phyloP scores from a whole-genome alignment of 495 filamentous ascomycete genomes.

The Aspergillus sclerotiicarbonarius region DNA sequence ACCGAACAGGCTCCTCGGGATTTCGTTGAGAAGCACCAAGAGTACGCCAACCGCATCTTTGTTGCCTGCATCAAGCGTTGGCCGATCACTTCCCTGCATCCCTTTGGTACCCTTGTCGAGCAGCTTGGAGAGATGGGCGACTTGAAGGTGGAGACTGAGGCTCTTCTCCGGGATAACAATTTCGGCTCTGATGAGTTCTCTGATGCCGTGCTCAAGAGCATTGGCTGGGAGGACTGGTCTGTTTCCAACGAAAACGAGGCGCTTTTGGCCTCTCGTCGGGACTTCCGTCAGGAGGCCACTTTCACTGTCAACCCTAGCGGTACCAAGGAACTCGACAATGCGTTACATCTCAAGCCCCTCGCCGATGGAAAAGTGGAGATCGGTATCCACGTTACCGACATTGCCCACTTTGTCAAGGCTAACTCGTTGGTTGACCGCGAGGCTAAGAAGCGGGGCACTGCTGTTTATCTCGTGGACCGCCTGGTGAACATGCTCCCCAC shows the following conservation, averaged over 20 bases:
- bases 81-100: slow-evolving; percentile 99
- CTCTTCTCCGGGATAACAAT: slow-evolving; percentile 95
- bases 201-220: slow-evolving; percentile 89
- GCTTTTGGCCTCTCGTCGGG: slow-evolving; percentile 70
- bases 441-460: slow-evolving; percentile 96
- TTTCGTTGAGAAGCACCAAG: slow-evolving; percentile 97
- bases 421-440: slow-evolving; percentile 96
- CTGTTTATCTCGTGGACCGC: slow-evolving; percentile 88
- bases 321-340: slow-evolving; percentile 81
- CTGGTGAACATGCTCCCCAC: slow-evolving; percentile 88
- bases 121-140: slow-evolving; percentile 97
- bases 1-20: slow-evolving; percentile 97
- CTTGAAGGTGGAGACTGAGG: slow-evolving; percentile 94
- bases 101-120: slow-evolving; percentile 96
- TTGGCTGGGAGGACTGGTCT: slow-evolving; percentile 89
- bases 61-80: slow-evolving; percentile 99
- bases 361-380: slow-evolving; percentile 85
- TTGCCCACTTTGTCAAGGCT: slow-evolving; percentile 93
- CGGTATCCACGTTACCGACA: slow-evolving; percentile 92
- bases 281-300: slow-evolving; percentile 85
- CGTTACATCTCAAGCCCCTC: slow-evolving; percentile 82
- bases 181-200: slow-evolving; percentile 97
- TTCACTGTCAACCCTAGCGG: slow-evolving; percentile 90
- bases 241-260: slow-evolving; percentile 78
- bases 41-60: slow-evolving; percentile 95